Percentiles rank a stretch among this genome's conserved stretches.
Conservation (phyloP, 306 rosid genomes). For the Quercus engelmannii region DNA sequence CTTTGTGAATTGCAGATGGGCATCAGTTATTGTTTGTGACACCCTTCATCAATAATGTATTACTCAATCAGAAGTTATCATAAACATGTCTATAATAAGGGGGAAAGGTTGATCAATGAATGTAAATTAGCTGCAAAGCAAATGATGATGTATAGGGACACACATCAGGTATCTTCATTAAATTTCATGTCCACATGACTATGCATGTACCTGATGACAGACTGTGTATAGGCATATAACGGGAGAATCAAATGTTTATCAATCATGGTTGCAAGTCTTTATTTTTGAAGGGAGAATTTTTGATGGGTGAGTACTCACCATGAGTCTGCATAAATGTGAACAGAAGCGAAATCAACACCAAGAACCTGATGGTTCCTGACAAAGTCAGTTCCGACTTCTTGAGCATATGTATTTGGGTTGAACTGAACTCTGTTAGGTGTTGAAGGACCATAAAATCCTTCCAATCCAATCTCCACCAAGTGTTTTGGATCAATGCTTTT, state of each 20-base stretch:
- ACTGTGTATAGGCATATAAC: too few species aligned
- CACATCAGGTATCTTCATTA: neutral
- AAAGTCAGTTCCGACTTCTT: conserved; percentile 90
- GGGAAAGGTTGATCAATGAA: neutral
- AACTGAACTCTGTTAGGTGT: conserved; percentile 67
- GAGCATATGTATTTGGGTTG: conserved; percentile 88
- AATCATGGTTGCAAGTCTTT: neutral
- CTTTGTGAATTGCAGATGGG: conserved; percentile 69
- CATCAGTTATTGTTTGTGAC: conserved; percentile 59
- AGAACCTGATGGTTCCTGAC: conserved; percentile 88
- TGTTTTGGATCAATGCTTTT: conserved; percentile 91
- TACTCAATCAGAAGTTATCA: conserved; percentile 1
- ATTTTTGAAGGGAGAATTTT: neutral
- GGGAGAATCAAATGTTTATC: neutral
- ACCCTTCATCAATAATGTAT: conserved; percentile 35
- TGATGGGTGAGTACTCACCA: conserved; percentile 45
- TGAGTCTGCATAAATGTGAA: conserved; percentile 88
- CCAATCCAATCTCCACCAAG: conserved; percentile 79
- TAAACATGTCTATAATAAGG: neutral
- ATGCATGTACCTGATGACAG: too few species aligned
- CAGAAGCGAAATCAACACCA: conserved; percentile 93
- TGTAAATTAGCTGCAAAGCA: neutral
- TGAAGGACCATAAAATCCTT: conserved; percentile 96
- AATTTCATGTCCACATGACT: too few species aligned
- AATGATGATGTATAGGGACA: neutral